A percentile compares a stretch with the other conserved stretches of the same genome.
phyloP scores from a whole-genome alignment of 2,329 filamentous ascomycete species.

The Aspergillus alliaceus region DNA sequence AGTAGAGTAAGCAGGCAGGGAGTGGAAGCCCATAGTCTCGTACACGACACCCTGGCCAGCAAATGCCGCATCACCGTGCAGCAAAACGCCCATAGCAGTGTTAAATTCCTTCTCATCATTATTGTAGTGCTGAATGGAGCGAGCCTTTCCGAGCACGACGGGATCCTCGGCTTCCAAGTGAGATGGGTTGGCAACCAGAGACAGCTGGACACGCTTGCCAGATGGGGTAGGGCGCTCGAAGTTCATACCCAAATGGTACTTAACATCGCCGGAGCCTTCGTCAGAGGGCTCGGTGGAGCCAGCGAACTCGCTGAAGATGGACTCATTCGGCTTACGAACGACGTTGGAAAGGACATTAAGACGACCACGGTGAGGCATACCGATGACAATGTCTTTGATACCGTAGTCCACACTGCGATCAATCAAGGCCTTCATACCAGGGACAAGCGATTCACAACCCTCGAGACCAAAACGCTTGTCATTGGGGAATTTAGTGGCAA shows the following conservation, averaged over 20 bases:
- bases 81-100: slow-evolving; percentile 90
- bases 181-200: slow-evolving; percentile 95
- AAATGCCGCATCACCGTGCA: slow-evolving; percentile 97
- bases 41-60: slow-evolving; percentile 97
- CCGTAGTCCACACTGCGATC: slow-evolving; percentile 98
- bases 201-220: slow-evolving; percentile 98
- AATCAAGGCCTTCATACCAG: slow-evolving; percentile 98
- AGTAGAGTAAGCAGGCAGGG: slow-evolving; percentile 92
- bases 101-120: slow-evolving; percentile 87
- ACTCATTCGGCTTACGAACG: slow-evolving; percentile 98
- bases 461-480: slow-evolving; percentile 99
- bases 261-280: slow-evolving; percentile 97
- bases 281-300: slow-evolving; percentile 84
- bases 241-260: slow-evolving; percentile 99
- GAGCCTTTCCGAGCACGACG: slow-evolving; percentile 94
- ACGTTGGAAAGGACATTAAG: slow-evolving; percentile 98
- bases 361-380: slow-evolving; percentile 98
- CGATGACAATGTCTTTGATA: slow-evolving; percentile 98
- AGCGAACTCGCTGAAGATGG: slow-evolving; percentile 97
- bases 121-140: slow-evolving; percentile 98
- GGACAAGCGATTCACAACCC: slow-evolving; percentile 93
- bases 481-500: slow-evolving; percentile 97
- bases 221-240: slow-evolving; percentile 98
- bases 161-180: slow-evolving; percentile 98
- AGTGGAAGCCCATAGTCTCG: slow-evolving; percentile 97